Evolutionary conservation across 1,139 yeast species (phyloP), one percentile per base, ranked within the genome.

Genomic region (Arxiozyma heterogenica): DNA sequence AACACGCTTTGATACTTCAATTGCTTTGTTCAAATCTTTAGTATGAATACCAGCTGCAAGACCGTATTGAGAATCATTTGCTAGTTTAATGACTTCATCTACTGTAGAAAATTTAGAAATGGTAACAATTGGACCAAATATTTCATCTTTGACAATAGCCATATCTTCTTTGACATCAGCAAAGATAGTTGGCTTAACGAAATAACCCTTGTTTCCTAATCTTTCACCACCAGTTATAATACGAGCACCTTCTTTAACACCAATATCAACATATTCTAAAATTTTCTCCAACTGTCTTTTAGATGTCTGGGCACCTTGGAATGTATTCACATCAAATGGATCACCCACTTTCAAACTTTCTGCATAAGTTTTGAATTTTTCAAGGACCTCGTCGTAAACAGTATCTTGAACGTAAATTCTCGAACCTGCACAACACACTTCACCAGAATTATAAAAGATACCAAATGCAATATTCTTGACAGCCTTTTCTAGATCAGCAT

Each of bases 41-140:
- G 87, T 81, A 73, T 83, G 85, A 50, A 84, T 74, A 61, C 88
- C 86, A 55, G 89, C 90, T 60, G 88, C 89, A 67, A 84, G 76
- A 61, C 90, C 91, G 64, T 83, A 84, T 51, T 76, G 77, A 46
- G 86, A 75, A 67, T 78, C 77, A 68, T 84, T 84, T 49, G 89
- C 88, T 68, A 75, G 73, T 53, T 71, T 69, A 57, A 84, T 71
- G 51, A 75, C 89, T 65, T 84, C 87, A 57, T 82, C 86, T 53
- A 77, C 78, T 48, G 84, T 79, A 57, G 75, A 73, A 71, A 84
- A 84, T 71, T 83, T 83, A 61, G 82, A 71, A 53, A 83, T 76
- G 38, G 86, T 79, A 55, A 83, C 86, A 57, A 84, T 84, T 39
- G 91, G 91, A 50, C 91, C 96, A 64, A 89, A 89, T 54, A 90